Conservation (phyloP, 2,329 filamentous ascomycete genomes). For the Paraphaeosphaeria minitans region DNA sequence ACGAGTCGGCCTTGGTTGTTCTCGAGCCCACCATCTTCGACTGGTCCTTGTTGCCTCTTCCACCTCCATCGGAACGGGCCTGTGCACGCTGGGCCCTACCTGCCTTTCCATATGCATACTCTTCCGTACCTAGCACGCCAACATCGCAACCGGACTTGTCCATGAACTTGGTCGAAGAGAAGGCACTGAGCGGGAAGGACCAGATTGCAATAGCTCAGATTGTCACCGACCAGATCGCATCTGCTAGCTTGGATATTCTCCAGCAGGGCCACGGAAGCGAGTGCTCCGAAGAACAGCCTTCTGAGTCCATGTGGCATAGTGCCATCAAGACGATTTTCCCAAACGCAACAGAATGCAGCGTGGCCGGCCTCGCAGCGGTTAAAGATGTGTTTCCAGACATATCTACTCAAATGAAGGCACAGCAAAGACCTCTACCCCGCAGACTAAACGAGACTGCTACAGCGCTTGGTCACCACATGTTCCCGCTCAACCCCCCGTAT, state of each 20-base stretch:
- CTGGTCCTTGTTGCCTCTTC: slow-evolving; percentile 43
- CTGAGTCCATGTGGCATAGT: slow-evolving; percentile 28
- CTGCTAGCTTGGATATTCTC: slow-evolving; percentile 51
- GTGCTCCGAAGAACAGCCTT: slow-evolving; percentile 18
- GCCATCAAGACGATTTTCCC: slow-evolving; percentile 39
- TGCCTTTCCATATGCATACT: slow-evolving; percentile 28
- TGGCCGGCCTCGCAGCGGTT: slow-evolving; percentile 43
- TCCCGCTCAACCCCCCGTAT: slow-evolving; percentile 68
- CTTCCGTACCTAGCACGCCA: slow-evolving; percentile 40
- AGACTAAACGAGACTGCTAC: slow-evolving; percentile 36
- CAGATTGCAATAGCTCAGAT: slow-evolving; percentile 71
- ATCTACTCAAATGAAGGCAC: slow-evolving; percentile 40
- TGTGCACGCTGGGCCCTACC: slow-evolving; percentile 35
- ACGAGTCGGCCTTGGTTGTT: slow-evolving; percentile 30
- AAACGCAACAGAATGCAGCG: slow-evolving; percentile 37
- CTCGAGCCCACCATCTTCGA: slow-evolving; percentile 45
- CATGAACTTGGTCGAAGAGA: slow-evolving; percentile 35
- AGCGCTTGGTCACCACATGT: slow-evolving; percentile 37
- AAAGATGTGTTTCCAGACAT: slow-evolving; percentile 53
- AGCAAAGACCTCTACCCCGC: slow-evolving; percentile 39
- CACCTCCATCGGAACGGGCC: slow-evolving; percentile 31
- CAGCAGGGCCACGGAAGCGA: slow-evolving; percentile 21
- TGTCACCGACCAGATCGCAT: slow-evolving; percentile 71
- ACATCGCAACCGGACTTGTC: slow-evolving; percentile 39
- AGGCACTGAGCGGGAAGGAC: slow-evolving; percentile 58